phyloP scores from a whole-genome alignment of 768 basidiomycete genomes.

The Galerina sulciceps region DNA sequence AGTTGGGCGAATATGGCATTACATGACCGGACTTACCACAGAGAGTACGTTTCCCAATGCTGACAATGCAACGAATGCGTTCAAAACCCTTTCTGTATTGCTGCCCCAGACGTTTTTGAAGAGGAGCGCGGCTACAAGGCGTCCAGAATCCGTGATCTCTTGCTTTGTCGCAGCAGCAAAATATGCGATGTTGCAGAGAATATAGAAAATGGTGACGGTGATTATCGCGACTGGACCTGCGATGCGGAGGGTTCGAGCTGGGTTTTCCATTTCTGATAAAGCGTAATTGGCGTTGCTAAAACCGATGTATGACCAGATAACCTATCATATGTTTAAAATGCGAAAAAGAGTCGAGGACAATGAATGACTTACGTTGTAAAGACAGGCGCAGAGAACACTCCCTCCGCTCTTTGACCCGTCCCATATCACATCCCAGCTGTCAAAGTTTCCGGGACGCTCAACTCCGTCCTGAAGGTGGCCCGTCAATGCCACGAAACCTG shows the following conservation, averaged over 20 bases:
- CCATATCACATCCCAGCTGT: constrained; percentile 25
- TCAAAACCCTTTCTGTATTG: constrained; percentile 40
- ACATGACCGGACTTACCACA: constrained; percentile 42
- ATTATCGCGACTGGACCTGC: constrained; percentile 66
- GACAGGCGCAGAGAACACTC: constrained; percentile 51
- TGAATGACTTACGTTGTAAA: constrained; percentile 45
- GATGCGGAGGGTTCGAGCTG: constrained; percentile 62
- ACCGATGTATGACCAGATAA: constrained; percentile 57
- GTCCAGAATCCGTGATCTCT: constrained; percentile 63
- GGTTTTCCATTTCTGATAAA: constrained; percentile 64
- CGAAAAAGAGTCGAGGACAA: background rate
- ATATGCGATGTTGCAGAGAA: constrained; percentile 69
- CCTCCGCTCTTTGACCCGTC: constrained; percentile 43
- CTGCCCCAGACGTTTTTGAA: constrained; percentile 70
- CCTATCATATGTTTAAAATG: constrained; percentile 30
- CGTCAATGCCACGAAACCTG: constrained; percentile 46
- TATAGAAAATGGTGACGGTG: constrained; percentile 57
- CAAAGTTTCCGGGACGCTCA: constrained; percentile 33
- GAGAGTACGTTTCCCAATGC: constrained; percentile 63
- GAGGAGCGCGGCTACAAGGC: constrained; percentile 65
- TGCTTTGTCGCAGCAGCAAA: constrained; percentile 67
- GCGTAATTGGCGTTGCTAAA: constrained; percentile 74
- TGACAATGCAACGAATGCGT: constrained; percentile 51
- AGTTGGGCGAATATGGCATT: constrained; percentile 31
- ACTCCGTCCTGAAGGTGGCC: constrained; percentile 29